Percentiles rank a stretch among this genome's conserved stretches.
phyloP scores from a whole-genome alignment of 495 filamentous ascomycete species.

The Penicillium arizonense region DNA sequence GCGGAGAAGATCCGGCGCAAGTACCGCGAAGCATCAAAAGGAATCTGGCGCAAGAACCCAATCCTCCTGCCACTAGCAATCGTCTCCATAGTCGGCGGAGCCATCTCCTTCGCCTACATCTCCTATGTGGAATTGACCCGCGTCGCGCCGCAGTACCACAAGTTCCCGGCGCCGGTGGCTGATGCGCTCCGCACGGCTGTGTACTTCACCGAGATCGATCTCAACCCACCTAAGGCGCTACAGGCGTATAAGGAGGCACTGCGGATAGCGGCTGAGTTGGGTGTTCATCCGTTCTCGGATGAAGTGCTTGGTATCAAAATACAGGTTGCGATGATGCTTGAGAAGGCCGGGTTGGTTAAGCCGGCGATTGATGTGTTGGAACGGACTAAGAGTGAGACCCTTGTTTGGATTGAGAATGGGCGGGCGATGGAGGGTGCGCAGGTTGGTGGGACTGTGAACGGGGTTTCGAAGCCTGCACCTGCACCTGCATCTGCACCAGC shows the following conservation, averaged over 20 bases:
- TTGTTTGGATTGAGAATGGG: conserved; percentile 54
- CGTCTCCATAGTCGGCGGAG: conserved; percentile 44
- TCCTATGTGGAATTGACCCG: conserved; percentile 65
- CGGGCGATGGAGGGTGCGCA: conserved; percentile 33
- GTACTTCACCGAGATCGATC: conserved; percentile 75
- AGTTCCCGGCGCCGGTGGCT: conserved; percentile 78
- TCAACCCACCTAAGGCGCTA: conserved; percentile 70
- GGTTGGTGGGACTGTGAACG: conserved; percentile 23
- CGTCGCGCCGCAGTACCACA: conserved; percentile 62
- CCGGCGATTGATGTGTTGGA: conserved; percentile 75
- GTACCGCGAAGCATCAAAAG: conserved; percentile 39
- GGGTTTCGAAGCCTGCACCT: conserved; percentile 14
- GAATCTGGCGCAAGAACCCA: conserved; percentile 49
- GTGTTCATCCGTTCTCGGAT: conserved; percentile 83
- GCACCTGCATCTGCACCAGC: conserved; percentile 6
- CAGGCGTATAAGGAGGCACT: conserved; percentile 80
- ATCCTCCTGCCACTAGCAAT: conserved; percentile 47
- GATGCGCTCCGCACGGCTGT: conserved; percentile 79
- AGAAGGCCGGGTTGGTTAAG: conserved; percentile 64
- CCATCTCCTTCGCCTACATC: conserved; percentile 35
- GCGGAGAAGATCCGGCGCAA: conserved; percentile 29
- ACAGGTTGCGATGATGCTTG: conserved; percentile 72
- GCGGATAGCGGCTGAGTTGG: conserved; percentile 61
- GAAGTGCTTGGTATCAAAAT: conserved; percentile 89
- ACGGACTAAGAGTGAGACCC: conserved; percentile 46